Base-by-base conservation (phyloP, 192 early-diverging fungal genomes). In the Gaertneriomyces sp. region DNA sequence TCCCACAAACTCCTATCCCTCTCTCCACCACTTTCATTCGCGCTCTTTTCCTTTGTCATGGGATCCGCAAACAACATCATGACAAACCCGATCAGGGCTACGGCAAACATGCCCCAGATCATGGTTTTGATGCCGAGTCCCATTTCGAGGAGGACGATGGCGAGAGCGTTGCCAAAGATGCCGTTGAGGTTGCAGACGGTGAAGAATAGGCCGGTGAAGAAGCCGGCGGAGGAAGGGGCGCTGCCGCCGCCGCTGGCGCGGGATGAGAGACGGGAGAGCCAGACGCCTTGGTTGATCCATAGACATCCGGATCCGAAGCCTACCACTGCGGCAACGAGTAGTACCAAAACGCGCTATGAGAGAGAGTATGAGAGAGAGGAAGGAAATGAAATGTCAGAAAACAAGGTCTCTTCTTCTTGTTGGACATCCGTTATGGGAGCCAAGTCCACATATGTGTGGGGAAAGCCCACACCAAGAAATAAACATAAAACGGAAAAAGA, bases 271-370 rank as follows among this genome's bases (percentile, higher is more conserved):
- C 58, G 44, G 38, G 46, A 53, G 7, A 71, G n/a, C 62, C 64
- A 71, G 7, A 71, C 49, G 16, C 69, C 69, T 44, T 71, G 69
- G 38, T 71, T 71, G 38, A 66, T 71, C 69, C 69, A 71, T 20
- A 71, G 62, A 9, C 38, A 14, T 7, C 69, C 69, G 9, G 55
- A 60, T 4, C 62, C 69, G 12, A 71, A 16, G 4, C 69, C 69
- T 10, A 65, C 63, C 7, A 64, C 9, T 39, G 45, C 43, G 6
- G 69, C 61, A 7, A 45, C 3, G 11, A 64, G 19, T 9, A 65
- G 49, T 7, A 71, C 69, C 41, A 71, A n/a, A 9, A 10, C 55
- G 2, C 41, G 11, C 68, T 70, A 63, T 11, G 12, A 11, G 56
- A 64, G 4, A 64, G 9, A 2, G 1, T 9, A n/a, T n/a, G n/a